Evolutionary conservation across 257 asterid genomes (phyloP).

Genomic region (Euphrasia confusa): DNA sequence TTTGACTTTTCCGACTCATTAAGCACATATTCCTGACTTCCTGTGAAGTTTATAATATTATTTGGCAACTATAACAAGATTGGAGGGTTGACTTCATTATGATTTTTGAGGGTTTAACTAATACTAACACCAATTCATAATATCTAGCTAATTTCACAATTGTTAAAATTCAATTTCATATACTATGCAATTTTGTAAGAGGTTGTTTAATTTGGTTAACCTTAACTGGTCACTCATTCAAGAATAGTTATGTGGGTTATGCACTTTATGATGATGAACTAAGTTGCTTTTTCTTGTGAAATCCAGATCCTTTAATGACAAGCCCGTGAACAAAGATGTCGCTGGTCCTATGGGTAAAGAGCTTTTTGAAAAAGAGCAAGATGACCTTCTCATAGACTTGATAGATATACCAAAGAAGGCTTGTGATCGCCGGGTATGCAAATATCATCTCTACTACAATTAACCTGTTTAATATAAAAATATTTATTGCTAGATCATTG

Average conservation of each 20-base stretch:
- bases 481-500: background rate
- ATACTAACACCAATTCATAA: background rate
- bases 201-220: background rate
- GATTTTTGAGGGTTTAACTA: background rate
- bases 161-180: background rate
- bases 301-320: slow-evolving; percentile 80
- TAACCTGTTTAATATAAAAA: background rate
- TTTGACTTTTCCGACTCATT: background rate
- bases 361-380: slow-evolving; percentile 92
- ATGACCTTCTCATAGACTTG: slow-evolving; percentile 79
- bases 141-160: background rate
- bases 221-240: background rate
- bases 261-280: background rate
- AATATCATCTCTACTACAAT: background rate
- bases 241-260: background rate
- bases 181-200: background rate
- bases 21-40: background rate
- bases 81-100: slow-evolving; percentile 5
- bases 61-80: background rate
- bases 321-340: slow-evolving; percentile 60
- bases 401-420: slow-evolving; percentile 94
- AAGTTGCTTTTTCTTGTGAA: background rate
- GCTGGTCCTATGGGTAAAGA: slow-evolving; percentile 74
- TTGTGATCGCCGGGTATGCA: slow-evolving; percentile 82
- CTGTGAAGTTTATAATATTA: background rate